These are phyloP conservation scores for Strobilomyces echinocephalus DNA, from an alignment of 768 basidiomycete genomes.

Conservation along the genomic window DNA sequence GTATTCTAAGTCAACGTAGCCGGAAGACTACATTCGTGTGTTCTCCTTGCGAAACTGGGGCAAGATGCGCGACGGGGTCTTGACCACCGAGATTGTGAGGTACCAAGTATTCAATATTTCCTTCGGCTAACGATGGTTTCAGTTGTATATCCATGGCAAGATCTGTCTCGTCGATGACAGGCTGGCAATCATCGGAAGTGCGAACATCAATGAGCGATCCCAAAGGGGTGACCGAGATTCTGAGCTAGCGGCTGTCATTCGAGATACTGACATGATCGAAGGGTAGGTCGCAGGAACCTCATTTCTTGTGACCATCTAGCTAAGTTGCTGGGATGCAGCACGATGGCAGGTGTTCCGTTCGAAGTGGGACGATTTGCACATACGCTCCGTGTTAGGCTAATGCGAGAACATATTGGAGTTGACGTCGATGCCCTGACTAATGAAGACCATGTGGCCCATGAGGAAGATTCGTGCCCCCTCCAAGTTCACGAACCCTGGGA, in stretches of 20 bases:
- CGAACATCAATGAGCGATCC: constrained; percentile 97
- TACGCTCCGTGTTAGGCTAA: constrained; percentile 84
- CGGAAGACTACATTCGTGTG: constrained; percentile 85
- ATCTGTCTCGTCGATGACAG: constrained; percentile 90
- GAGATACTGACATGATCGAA: constrained; percentile 97
- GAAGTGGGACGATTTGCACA: constrained; percentile 97
- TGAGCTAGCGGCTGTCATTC: constrained; percentile 85
- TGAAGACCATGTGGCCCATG: constrained; percentile 57
- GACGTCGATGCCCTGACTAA: constrained; percentile 88
- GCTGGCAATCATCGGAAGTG: constrained; percentile 89
- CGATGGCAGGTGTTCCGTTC: constrained; percentile 92
- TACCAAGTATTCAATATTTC: not conserved
- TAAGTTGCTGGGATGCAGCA: constrained; percentile 40
- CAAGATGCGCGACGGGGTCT: constrained; percentile 74
- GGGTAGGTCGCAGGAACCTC: constrained; percentile 46
- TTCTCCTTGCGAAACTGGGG: constrained; percentile 94
- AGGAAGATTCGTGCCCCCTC: constrained; percentile 46
- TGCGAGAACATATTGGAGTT: constrained; percentile 94
- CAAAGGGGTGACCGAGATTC: constrained; percentile 96
- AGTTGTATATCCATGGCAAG: constrained; percentile 82
- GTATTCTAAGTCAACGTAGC: constrained; percentile 42
- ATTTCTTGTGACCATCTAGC: not conserved
- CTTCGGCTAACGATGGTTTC: constrained; percentile 11
- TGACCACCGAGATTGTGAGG: constrained; percentile 83
- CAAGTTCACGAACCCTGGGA: constrained; percentile 62